phyloP scores from a whole-genome alignment of 352 stramenopile genomes.

The Elongisporangium anandrum region DNA sequence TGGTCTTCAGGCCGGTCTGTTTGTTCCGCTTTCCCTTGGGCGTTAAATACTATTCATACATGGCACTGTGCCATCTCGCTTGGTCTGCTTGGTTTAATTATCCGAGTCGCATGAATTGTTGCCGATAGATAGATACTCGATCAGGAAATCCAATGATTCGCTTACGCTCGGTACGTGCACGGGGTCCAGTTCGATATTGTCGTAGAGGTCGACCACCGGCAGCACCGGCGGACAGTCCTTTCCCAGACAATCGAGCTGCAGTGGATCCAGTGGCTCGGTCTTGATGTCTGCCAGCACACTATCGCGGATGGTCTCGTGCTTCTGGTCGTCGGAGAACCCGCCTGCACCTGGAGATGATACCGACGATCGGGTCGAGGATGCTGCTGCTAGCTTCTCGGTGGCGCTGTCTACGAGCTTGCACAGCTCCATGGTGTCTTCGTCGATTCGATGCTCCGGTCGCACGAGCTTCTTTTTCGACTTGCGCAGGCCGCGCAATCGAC shows the following conservation, averaged over 20 bases:
- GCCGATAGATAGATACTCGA: constrained; percentile 46
- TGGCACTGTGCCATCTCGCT: not conserved
- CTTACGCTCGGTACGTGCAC: constrained; percentile 49
- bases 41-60: not conserved
- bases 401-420: constrained; percentile 52
- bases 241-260: constrained; percentile 23
- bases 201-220: constrained; percentile 36
- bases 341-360: not conserved
- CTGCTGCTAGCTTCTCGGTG: constrained; percentile 34
- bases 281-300: constrained; percentile 6
- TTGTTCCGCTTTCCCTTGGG: not conserved
- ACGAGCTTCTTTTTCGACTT: constrained; percentile 74
- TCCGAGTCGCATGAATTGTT: not conserved
- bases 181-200: constrained; percentile 41
- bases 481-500: constrained; percentile 51
- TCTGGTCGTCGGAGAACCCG: not conserved
- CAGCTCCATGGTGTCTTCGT: constrained; percentile 55
- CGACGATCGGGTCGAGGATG: constrained; percentile 7
- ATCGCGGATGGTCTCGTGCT: not conserved
- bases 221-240: constrained; percentile 32
- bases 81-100: not conserved
- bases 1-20: not conserved
- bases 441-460: constrained; percentile 48
- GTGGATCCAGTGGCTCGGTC: constrained; percentile 14
- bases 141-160: constrained; percentile 64